These are phyloP conservation scores for Fusarium avenaceum DNA, from an alignment of 2,329 filamentous ascomycete species.

Conservation along the genomic window DNA sequence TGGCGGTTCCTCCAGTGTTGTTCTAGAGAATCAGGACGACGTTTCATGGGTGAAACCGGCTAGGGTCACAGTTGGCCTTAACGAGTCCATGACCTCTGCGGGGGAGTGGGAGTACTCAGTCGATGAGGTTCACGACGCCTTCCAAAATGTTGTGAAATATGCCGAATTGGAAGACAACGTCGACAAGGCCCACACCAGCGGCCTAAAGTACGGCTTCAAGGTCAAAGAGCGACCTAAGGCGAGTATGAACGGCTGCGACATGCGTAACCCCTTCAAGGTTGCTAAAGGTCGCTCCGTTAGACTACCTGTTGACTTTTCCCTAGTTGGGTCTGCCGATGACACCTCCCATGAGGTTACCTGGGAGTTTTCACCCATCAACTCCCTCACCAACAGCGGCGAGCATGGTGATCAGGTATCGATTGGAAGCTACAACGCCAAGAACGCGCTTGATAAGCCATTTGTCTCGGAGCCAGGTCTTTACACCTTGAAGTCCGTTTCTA, in stretches of 20 bases:
- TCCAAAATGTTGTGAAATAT: conserved; percentile 89
- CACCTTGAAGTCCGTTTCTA: conserved; percentile 82
- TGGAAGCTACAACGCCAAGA: conserved; percentile 72
- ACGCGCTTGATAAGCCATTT: conserved; percentile 71
- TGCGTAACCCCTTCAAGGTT: conserved; percentile 84
- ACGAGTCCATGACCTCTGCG: conserved; percentile 85
- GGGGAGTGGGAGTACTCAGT: conserved; percentile 92
- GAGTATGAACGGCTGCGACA: conserved; percentile 79
- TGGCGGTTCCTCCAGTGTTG: conserved; percentile 70
- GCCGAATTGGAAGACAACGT: conserved; percentile 74
- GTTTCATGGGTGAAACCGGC: conserved; percentile 85
- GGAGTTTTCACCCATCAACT: conserved; percentile 82
- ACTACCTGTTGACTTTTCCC: conserved; percentile 79
- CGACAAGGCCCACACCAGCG: conserved; percentile 71
- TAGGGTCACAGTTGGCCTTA: conserved; percentile 83
- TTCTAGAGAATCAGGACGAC: conserved; percentile 74
- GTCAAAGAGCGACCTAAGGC: conserved; percentile 89
- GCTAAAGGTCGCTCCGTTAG: conserved; percentile 77
- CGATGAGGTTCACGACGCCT: conserved; percentile 91
- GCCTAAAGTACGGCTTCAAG: conserved; percentile 80
- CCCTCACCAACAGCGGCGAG: conserved; percentile 77
- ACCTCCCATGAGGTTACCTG: conserved; percentile 82
- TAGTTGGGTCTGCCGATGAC: conserved; percentile 70
- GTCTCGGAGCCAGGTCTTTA: conserved; percentile 89
- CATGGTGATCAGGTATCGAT: conserved; percentile 71